These are phyloP conservation scores for Cordyceps javanica DNA, from an alignment of 2,329 filamentous ascomycete species.

Conservation along the genomic window DNA sequence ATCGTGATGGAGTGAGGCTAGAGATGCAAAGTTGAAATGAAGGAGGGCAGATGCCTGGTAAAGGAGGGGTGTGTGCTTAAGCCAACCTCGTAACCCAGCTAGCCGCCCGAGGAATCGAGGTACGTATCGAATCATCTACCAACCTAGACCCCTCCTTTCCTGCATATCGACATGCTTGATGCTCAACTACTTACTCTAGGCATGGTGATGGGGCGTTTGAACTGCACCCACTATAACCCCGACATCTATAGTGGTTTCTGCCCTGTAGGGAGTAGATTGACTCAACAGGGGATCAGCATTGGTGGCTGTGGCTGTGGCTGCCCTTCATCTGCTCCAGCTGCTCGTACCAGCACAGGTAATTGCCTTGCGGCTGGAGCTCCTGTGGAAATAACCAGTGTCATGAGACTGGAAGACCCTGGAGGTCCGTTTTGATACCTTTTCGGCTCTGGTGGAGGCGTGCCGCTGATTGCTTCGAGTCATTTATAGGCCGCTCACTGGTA, in stretches of 20 bases:
- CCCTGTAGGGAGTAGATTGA: too few relatives aligned
- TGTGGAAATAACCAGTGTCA: not conserved
- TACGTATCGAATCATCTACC: not conserved
- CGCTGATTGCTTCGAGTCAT: too few relatives aligned
- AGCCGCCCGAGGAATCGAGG: not conserved
- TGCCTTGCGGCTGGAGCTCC: too few relatives aligned
- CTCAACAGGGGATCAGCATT: not conserved
- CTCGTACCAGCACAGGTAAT: too few relatives aligned
- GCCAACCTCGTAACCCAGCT: not conserved
- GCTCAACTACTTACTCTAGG: too few relatives aligned
- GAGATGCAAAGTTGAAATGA: not conserved
- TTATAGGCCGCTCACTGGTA: too few relatives aligned
- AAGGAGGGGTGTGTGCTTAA: conserved; percentile 1
- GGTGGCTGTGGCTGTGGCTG: conserved; percentile 1
- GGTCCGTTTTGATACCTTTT: not conserved
- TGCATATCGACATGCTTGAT: not conserved
- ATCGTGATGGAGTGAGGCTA: not conserved
- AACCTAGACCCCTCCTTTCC: not conserved
- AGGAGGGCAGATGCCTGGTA: not conserved
- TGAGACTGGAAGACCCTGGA: not conserved
- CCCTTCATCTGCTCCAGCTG: too few relatives aligned
- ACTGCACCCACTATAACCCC: not conserved
- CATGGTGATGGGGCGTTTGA: not conserved
- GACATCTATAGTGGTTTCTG: not conserved
- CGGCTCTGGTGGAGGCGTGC: not conserved